Evolutionary conservation across 257 asterid species (phyloP).

Genomic region (Primulina tabacum): DNA sequence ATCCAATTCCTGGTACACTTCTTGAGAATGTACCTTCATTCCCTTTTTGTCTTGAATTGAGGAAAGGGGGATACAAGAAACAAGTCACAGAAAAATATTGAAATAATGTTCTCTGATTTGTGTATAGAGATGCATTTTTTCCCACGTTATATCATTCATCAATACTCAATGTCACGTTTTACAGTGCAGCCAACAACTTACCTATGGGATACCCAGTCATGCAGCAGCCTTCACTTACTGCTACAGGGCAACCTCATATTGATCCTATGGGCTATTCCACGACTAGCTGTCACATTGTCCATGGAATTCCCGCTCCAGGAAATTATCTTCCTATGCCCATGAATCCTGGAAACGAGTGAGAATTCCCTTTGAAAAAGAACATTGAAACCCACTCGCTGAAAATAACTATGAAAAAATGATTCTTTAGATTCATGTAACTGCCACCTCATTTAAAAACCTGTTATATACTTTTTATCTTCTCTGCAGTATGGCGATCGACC

Average conservation of each 20-base stretch:
- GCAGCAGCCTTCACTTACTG: constrained; percentile 50
- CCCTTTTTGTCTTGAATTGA: neutral
- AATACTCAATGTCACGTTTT: constrained; percentile 35
- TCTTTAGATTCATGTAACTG: neutral
- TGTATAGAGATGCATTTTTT: constrained; percentile 5
- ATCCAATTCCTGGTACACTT: constrained; percentile 41
- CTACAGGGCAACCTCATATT: constrained; percentile 55
- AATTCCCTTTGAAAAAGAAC: constrained; percentile 3
- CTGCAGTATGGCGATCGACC: constrained; percentile 45
- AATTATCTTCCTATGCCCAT: constrained; percentile 54
- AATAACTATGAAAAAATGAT: neutral
- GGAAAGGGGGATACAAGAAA: neutral
- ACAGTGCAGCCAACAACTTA: constrained; percentile 72
- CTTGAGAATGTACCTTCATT: neutral
- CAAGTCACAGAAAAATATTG: neutral
- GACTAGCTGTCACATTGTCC: constrained; percentile 51
- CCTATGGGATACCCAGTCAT: constrained; percentile 77
- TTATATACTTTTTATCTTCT: constrained; percentile 5
- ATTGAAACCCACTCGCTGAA: neutral
- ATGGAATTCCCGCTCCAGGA: constrained; percentile 63
- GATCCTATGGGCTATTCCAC: constrained; percentile 49
- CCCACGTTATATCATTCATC: neutral
- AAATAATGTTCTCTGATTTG: neutral
- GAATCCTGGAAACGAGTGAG: constrained; percentile 65
- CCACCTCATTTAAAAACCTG: neutral